A percentile compares a stretch with the other conserved stretches of the same genome.
Conservation (phyloP, 208 protist genomes). For the Acanthamoeba rhysodes region DNA sequence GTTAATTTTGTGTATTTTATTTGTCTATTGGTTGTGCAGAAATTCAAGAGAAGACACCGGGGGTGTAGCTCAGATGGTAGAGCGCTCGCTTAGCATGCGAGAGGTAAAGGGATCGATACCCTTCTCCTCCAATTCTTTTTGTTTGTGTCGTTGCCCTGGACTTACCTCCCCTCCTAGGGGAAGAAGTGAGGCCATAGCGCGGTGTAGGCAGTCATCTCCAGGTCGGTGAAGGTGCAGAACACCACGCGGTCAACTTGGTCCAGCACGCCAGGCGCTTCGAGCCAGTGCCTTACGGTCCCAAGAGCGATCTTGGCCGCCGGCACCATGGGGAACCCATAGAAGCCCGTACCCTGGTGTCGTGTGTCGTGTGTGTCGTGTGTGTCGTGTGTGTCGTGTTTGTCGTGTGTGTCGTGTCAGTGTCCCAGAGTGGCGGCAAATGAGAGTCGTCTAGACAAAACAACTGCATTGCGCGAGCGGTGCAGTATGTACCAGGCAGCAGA, state of each 20-base stretch:
- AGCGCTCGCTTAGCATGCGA: conserved; percentile 17
- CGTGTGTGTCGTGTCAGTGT: background rate
- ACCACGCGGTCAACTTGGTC: background rate
- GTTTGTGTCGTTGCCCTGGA: no score
- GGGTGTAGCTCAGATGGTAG: conserved; percentile 18
- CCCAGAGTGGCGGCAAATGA: background rate
- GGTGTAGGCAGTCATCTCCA: conserved; percentile 35
- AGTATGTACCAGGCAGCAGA: conserved; percentile 14
- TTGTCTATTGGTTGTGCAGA: no score
- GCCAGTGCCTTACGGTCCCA: background rate
- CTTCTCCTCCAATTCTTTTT: background rate
- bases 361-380: background rate
- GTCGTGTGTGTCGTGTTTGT: background rate
- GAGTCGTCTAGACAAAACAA: no score
- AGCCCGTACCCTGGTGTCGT: conserved; percentile 23
- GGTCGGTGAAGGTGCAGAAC: conserved; percentile 44
- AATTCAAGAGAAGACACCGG: no score
- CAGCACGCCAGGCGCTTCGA: background rate
- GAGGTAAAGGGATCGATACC: conserved; percentile 20
- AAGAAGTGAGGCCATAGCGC: conserved; percentile 40
- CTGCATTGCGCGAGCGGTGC: no score
- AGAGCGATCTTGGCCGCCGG: conserved; percentile 27
- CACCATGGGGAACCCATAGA: conserved; percentile 61
- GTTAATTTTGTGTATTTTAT: no score
- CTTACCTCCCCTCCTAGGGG: no score